Evolutionary conservation across 1,139 yeast genomes (phyloP), one percentile per base, ranked within the genome.

Genomic region (Nakaseomyces bracarensis): DNA sequence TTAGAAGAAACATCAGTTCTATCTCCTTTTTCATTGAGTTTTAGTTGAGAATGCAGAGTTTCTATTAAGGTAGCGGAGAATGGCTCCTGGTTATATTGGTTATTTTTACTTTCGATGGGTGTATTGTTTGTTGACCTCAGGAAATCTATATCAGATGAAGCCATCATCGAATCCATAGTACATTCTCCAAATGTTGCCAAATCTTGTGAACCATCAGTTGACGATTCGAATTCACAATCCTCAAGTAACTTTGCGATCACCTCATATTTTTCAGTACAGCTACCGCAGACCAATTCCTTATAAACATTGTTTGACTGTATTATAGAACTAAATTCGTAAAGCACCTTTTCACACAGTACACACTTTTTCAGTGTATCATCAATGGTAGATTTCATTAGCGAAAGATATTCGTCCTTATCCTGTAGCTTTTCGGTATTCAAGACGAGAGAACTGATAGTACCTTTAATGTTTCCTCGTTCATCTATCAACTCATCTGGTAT

Each of bases 291-390:
- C 49, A 80, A 74, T 49, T 79, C 84, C 27, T 66, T 66, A 43
- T 51, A 68, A 27, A 54, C 52, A 3, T 52, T 49, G 7, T 54
- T 49, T 3, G 51, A 45, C 10, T 58, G 54, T 5, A 68, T 44
- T 30, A 74, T 55, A 4, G 79, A 69, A 45, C 82, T 75, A 36
- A 79, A 63, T 46, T 79, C 86, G 55, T 79, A 80, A 18, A 80
- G 57, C 6, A 85, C 83, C 44, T 71, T 74, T 37, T 79, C 83
- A 57, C 87, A 80, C 11, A 79, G 64, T 19, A 78, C 77, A 54
- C 87, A 80, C 53, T 74, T 69, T 49, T 74, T 75, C 43, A 79
- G 56, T 22, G 29, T 1, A 21, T 35, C 22, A 3, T 28, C 22
- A 5, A 20, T 10, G 7, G 14, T 6, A 14, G 29, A 34, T 22